Evolutionary conservation across 495 filamentous ascomycete species (phyloP).

Genomic region (Hypoxylon trugodes): DNA sequence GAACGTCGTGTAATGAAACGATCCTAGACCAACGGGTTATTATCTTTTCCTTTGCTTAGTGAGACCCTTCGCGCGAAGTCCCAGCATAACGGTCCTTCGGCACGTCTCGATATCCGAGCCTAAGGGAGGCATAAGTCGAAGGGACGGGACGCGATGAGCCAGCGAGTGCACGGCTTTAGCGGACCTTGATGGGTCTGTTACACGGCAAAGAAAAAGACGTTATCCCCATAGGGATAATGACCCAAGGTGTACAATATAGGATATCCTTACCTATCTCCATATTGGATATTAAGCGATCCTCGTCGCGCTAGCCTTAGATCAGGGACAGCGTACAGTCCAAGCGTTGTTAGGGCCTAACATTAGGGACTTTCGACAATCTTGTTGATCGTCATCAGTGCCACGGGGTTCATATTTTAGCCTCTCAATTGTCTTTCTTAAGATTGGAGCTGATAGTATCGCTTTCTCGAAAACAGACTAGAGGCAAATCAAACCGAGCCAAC

Average conservation of each 20-base stretch:
- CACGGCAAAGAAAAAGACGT: slow-evolving; percentile 20
- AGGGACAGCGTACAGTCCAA: slow-evolving; percentile 19
- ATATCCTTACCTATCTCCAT: slow-evolving; percentile 23
- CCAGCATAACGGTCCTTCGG: slow-evolving; percentile 17
- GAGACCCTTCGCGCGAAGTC: slow-evolving; percentile 14
- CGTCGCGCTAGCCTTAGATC: slow-evolving; percentile 15
- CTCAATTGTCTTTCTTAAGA: slow-evolving; percentile 4
- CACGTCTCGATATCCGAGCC: slow-evolving; percentile 21
- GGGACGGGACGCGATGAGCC: slow-evolving; percentile 33
- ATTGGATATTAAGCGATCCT: not conserved
- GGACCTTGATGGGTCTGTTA: slow-evolving; percentile 27
- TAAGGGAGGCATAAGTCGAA: slow-evolving; percentile 13
- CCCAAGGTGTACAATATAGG: slow-evolving; percentile 22
- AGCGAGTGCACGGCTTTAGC: slow-evolving; percentile 27
- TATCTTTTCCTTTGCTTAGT: slow-evolving; percentile 12
- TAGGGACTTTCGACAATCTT: slow-evolving; percentile 34
- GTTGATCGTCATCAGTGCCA: slow-evolving; percentile 27
- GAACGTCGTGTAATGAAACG: slow-evolving; percentile 26
- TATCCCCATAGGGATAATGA: slow-evolving; percentile 16
- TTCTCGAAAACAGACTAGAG: slow-evolving; percentile 8
- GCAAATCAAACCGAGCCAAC: not conserved
- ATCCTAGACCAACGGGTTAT: slow-evolving; percentile 9
- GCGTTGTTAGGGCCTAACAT: slow-evolving; percentile 14
- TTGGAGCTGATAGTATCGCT: slow-evolving; percentile 11
- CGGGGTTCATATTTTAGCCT: slow-evolving; percentile 26